Base-by-base conservation (phyloP, 2,329 filamentous ascomycete genomes). In the Incumbomyces lentus region DNA sequence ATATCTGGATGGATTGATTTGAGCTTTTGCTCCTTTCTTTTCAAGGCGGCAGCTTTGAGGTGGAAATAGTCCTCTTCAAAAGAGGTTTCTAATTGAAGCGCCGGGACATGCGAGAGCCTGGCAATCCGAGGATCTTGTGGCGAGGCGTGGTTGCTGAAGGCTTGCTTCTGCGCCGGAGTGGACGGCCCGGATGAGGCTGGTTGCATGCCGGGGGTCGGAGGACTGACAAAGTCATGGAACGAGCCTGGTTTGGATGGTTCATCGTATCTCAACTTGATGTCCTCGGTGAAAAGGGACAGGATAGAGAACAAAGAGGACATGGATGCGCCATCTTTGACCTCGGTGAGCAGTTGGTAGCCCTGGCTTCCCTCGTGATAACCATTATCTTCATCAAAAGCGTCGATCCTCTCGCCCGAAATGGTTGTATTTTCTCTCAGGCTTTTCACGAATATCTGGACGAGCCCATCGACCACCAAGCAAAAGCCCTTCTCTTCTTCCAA, bases 281-380 rank as follows among this genome's bases (percentile, higher is more conserved):
- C 89, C 63, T 98, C 92, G 2, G 92, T 98, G 60, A 98, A 98
- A 0, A 98, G 72, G 1, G 90, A 94, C 66, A 98, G 79, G 55
- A 98, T 95, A 1, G 92, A 96, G 64, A 98, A 98, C 1, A 98
- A 68, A 0, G 92, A 98, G 4, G 92, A 98, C 90, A 98, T 95
- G 1, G 93, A 90, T 1, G 92, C 89, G 12, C 92, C 92, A 58
- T 98, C 98, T 59, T 92, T 93, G 44, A 98, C 90, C 65, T 98
- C 93, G 0, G 92, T 98, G 45, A 98, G 72, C 33, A 98, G 75
- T 62, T 96, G 92, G 59, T 98, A 98, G 29, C 84, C 86, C 61
- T 95, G 88, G 47, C 86, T 81, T 6, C 75, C 76, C 31, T 78
- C 77, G 4, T 75, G 66, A 29, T 73, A 66, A 34, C 71, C 67